These are phyloP conservation scores for Apophysomyces ossiformis DNA, from an alignment of 371 early-diverging fungal genomes.

Conservation along the genomic window DNA sequence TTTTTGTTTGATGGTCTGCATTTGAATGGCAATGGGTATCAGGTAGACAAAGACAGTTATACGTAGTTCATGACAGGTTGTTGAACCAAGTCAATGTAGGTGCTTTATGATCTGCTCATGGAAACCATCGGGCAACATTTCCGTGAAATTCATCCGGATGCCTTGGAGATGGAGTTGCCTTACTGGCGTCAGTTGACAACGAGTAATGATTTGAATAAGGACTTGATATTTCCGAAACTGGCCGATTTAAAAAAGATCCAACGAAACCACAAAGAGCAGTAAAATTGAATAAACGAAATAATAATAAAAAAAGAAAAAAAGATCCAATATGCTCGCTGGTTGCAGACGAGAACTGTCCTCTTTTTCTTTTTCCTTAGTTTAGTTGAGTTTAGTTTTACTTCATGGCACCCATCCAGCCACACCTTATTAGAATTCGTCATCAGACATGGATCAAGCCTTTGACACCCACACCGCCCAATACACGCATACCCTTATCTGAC, in stretches of 20 bases:
- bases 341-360: not conserved
- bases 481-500: conserved; percentile 33
- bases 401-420: conserved; percentile 20
- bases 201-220: conserved; percentile 21
- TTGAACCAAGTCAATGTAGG: conserved; percentile 18
- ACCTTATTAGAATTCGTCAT: conserved; percentile 11
- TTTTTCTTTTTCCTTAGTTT: conserved; percentile 1
- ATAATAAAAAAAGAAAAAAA: not conserved
- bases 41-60: conserved; percentile 27
- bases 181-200: conserved; percentile 31
- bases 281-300: no score
- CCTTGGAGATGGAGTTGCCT: conserved; percentile 35
- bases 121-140: conserved; percentile 33
- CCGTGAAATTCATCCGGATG: conserved; percentile 48
- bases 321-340: not conserved
- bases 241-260: conserved; percentile 7
- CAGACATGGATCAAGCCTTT: conserved; percentile 32
- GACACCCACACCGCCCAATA: conserved; percentile 23
- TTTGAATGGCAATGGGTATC: conserved; percentile 60
- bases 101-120: conserved; percentile 34
- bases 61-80: not conserved
- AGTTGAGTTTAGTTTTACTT: not conserved
- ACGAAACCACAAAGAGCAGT: conserved; percentile 7
- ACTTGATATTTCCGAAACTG: conserved; percentile 26
- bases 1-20: conserved; percentile 74